Percentiles rank a stretch among this genome's conserved stretches.
phyloP scores from a whole-genome alignment of 495 filamentous ascomycete genomes.

The Aspergillus indologenus region DNA sequence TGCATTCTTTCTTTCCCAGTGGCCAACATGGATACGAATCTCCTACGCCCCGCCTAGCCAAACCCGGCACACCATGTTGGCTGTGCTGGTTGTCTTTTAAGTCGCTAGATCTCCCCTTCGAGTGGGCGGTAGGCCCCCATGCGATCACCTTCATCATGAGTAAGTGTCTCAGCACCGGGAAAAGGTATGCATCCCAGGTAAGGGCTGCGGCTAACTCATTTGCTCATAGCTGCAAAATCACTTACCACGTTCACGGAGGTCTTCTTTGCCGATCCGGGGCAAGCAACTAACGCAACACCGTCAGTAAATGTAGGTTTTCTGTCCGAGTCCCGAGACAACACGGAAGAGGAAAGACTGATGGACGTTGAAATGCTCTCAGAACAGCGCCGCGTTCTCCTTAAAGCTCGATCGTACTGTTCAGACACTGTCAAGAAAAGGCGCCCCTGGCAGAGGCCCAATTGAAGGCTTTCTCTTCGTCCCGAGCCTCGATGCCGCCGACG shows the following conservation, averaged over 20 bases:
- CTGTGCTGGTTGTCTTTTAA: constrained; percentile 1
- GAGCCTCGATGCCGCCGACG: constrained; percentile 49
- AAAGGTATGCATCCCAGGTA: neutral
- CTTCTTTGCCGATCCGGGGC: constrained; percentile 36
- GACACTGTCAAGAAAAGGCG: constrained; percentile 63
- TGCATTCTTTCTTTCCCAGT: constrained; percentile 16
- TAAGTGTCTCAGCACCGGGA: neutral
- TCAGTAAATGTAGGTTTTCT: constrained; percentile 34
- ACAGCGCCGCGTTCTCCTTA: constrained; percentile 62
- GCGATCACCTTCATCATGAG: neutral
- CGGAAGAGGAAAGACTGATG: neutral
- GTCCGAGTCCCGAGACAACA: neutral
- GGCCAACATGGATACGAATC: neutral
- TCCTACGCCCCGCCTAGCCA: constrained; percentile 6
- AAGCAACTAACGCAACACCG: constrained; percentile 31
- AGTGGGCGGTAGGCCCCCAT: neutral
- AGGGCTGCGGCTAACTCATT: constrained; percentile 17
- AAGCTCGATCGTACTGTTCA: constrained; percentile 59
- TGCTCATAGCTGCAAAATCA: constrained; percentile 23
- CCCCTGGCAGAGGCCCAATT: constrained; percentile 53
- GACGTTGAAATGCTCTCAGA: constrained; percentile 33
- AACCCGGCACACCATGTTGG: constrained; percentile 9
- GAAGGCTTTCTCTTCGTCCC: constrained; percentile 83
- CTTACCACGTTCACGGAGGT: constrained; percentile 37
- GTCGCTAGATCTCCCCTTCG: neutral